Evolutionary conservation across 2,329 filamentous ascomycete species (phyloP), one percentile per base, ranked within the genome.

Genomic region (Nigrospora osmanthi): DNA sequence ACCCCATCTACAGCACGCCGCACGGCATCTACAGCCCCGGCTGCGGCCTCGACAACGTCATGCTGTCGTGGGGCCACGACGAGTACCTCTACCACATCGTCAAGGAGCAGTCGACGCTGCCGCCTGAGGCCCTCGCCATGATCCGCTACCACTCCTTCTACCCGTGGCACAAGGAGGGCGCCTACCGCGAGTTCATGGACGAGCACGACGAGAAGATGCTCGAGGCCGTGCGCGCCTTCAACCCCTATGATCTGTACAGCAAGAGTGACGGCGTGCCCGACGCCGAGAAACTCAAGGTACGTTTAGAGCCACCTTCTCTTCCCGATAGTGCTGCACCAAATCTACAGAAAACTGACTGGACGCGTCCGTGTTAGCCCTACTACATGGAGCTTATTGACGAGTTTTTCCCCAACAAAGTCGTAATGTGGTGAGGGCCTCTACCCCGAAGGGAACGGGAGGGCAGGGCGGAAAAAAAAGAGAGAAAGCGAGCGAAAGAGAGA

Each of bases 111-210:
- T 84, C 78, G 40, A 84, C 72, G 0, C 74, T 95, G 37, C 89
- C 89, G 0, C 74, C 77, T 39, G 89, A 95, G 74, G 86, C 85
- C 0, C 75, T 95, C 11, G 89, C 89, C 49, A 95, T 95, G 87
- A 93, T 95, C 62, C 75, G 89, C 45, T 95, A 94, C 68, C 89
- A 95, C 69, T 88, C 83, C 6, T 95, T 95, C 69, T 95, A 95
- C 67, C 84, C 89, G 14, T 95, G 89, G 89, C 89, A 95, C 68
- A 80, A 75, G 49, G 83, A 85, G 63, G 84, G 83, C 44, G 89
- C 87, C 7, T 95, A 95, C 68, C 66, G 67, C 49, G 80, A 88
- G 66, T 77, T 95, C 64, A 95, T 95, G 89, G 77, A 84, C 62
- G 81, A 85, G 49, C 84, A 89, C 60, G 89, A 95, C 56, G 69